Base-by-base conservation (phyloP, 1,284 basidiomycete species). In the Malassezia vespertilionis region DNA sequence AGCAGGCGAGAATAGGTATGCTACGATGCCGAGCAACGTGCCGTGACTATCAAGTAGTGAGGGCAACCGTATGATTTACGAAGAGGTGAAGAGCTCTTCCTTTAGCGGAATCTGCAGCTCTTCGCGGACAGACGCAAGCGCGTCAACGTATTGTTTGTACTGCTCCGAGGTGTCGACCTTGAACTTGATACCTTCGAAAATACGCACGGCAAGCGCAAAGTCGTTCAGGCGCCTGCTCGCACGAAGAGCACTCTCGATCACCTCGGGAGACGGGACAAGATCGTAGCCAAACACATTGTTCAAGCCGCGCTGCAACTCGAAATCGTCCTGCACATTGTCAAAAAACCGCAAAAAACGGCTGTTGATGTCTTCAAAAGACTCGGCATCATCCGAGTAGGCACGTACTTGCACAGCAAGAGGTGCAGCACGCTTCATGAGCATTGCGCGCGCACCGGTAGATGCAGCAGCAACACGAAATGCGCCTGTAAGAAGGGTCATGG, bases 251-350 rank as follows among this genome's bases (percentile, higher is more conserved):
- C 84, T 83, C 75, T 90, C 87, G 55, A 95, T 77, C 62, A 96
- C 88, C 48, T 79, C 76, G 36, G 86, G 81, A 8, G 87, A 82
- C 34, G 91, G 91, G 21, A 97, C 93, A 56, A 97, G 80, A 74
- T 97, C 91, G 74, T 97, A 91, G 1, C 91, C 86, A 72, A 97
- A 97, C 76, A 88, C 93, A 79, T 97, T 97, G 80, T 97, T 97
- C 62, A 97, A 78, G 37, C 91, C 91, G 53, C 91, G 84, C 52
- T 68, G 61, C 23, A 69, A 54, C 77, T 96, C 90, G 72, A 96
- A 96, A 54, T 93, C 80, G 76, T 96, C 91, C 71, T 88, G 81
- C 42, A 89, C 88, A 44, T 80, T 79, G 69, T 84, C 76, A 78
- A 96, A 96, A 76, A 96, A 97, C 60, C 79, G 77, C 70, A 87